phyloP scores from a whole-genome alignment of 345 rosid genomes.

The Ailanthus altissimus region DNA sequence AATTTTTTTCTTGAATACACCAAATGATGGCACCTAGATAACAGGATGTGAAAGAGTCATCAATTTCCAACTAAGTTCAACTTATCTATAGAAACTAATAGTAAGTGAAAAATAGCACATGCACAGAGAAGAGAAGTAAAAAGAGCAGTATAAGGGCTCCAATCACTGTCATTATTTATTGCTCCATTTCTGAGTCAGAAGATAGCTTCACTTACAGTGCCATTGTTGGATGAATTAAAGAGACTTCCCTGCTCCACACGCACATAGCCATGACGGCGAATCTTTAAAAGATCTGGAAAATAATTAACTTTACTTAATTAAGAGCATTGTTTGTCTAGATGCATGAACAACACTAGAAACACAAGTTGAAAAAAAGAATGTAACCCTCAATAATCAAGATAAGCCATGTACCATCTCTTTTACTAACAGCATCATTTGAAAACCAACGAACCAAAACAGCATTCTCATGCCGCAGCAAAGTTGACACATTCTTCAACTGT shows the following conservation, averaged over 20 bases:
- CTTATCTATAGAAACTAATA: neutral
- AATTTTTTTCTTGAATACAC: conserved; percentile 32
- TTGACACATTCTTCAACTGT: conserved; percentile 65
- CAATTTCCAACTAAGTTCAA: conserved; percentile 4
- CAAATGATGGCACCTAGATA: conserved; percentile 44
- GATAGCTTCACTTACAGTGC: conserved; percentile 42
- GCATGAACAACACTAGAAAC: too few relatives aligned
- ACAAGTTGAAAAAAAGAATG: too few relatives aligned
- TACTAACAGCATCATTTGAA: conserved; percentile 47
- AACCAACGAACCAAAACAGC: conserved; percentile 55
- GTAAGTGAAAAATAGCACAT: neutral
- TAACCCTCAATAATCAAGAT: neutral
- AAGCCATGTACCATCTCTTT: conserved; percentile 48
- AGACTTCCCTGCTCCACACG: conserved; percentile 37
- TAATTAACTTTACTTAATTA: conserved; percentile 14
- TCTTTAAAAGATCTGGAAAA: conserved; percentile 52
- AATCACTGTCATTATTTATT: neutral
- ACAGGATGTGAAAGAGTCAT: conserved; percentile 5
- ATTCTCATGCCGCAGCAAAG: conserved; percentile 50
- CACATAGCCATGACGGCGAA: conserved; percentile 20
- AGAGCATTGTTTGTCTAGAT: neutral
- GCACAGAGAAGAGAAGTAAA: neutral
- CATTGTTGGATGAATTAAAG: conserved; percentile 30
- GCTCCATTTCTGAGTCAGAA: neutral
- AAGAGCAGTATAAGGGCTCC: conserved; percentile 6